These are phyloP conservation scores for Miscanthus lutarioriparius DNA, from an alignment of 176 grass and related monocot genomes.

Conservation along the genomic window DNA sequence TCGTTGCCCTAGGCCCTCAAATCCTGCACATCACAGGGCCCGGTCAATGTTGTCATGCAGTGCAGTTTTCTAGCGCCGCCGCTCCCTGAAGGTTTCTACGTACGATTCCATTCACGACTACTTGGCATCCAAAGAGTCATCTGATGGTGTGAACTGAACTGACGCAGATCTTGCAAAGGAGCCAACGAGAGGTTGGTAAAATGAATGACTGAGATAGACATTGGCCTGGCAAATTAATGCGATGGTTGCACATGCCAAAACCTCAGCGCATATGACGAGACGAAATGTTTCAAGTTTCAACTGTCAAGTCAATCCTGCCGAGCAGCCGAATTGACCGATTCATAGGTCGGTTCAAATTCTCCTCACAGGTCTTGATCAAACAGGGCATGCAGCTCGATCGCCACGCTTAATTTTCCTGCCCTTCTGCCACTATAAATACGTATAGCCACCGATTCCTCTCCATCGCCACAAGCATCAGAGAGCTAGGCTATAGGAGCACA, in stretches of 20 bases:
- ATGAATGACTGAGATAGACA: no score
- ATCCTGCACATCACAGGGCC: neutral
- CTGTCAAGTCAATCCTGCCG: neutral
- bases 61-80: neutral
- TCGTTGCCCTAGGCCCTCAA: no score
- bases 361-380: conserved; percentile 19
- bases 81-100: neutral
- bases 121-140: neutral
- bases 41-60: neutral
- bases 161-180: no score
- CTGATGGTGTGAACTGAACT: neutral
- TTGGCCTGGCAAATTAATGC: no score
- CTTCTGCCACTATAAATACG: conserved; percentile 2
- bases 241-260: no score
- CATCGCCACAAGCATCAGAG: no score
- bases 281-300: neutral
- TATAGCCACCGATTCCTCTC: neutral
- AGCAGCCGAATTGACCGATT: neutral
- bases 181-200: no score
- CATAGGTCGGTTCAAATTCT: neutral
- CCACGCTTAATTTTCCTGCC: neutral
- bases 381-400: neutral
- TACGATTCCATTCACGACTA: neutral
- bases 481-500: no score
- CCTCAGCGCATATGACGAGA: no score